Evolutionary conservation across 2,329 filamentous ascomycete genomes (phyloP).

Genomic region (Claviceps monticola): DNA sequence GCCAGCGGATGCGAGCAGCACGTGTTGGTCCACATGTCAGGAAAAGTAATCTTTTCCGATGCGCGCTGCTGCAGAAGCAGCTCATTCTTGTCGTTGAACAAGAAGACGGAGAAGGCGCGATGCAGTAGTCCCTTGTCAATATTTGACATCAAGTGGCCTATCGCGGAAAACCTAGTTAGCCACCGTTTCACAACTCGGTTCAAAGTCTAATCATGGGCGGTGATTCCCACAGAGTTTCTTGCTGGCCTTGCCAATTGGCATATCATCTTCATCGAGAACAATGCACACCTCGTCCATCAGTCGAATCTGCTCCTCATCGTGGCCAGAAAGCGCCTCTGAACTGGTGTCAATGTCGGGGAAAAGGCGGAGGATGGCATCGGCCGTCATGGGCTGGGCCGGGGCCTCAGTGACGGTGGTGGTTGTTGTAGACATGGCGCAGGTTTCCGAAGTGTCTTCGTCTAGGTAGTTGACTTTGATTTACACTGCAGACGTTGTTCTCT

Average conservation of each 20-base stretch:
- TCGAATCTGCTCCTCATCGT: slow-evolving; percentile 94
- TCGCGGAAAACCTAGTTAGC: neutral
- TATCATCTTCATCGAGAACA: slow-evolving; percentile 82
- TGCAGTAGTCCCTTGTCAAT: slow-evolving; percentile 93
- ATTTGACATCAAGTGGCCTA: slow-evolving; percentile 97
- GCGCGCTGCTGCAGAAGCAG: slow-evolving; percentile 92
- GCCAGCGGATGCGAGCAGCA: slow-evolving; percentile 96
- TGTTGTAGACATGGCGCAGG: slow-evolving; percentile 17
- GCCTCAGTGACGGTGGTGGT: slow-evolving; percentile 27
- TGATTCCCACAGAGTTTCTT: slow-evolving; percentile 79
- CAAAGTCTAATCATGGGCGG: neutral
- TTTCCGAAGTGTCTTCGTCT: neutral
- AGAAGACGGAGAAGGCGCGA: slow-evolving; percentile 93
- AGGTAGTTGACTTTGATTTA: neutral
- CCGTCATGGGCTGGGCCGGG: slow-evolving; percentile 55
- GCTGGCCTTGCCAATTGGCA: slow-evolving; percentile 87
- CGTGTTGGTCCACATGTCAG: slow-evolving; percentile 98
- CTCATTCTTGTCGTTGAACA: slow-evolving; percentile 89
- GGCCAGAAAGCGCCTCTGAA: slow-evolving; percentile 67
- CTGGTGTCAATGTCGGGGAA: slow-evolving; percentile 72
- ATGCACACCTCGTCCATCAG: slow-evolving; percentile 99
- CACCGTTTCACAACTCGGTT: neutral
- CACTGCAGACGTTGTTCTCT: neutral
- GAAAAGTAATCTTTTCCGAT: slow-evolving; percentile 95
- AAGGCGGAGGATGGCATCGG: slow-evolving; percentile 71